Percentiles rank a stretch among this genome's conserved stretches.
These are phyloP conservation scores for Monosporascus sp. DNA, from an alignment of 2,329 filamentous ascomycete genomes.

Conservation along the genomic window DNA sequence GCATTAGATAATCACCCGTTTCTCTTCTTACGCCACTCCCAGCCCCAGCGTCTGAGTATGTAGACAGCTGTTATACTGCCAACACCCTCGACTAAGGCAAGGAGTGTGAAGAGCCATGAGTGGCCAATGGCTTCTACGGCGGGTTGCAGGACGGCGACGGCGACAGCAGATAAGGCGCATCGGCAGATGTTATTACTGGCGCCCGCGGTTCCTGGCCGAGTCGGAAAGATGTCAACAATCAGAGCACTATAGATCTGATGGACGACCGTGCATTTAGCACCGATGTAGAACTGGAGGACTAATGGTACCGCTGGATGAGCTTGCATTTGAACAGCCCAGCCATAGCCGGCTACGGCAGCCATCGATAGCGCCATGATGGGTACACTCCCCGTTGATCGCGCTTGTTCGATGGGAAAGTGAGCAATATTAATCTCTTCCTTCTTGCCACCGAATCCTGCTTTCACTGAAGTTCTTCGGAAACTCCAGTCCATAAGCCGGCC, in stretches of 20 bases:
- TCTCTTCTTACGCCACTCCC: no score
- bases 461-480: conserved; percentile 43
- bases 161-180: conserved; percentile 11
- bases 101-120: conserved; percentile 38
- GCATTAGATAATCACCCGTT: no score
- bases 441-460: conserved; percentile 37
- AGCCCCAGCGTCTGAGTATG: no score
- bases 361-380: conserved; percentile 9
- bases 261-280: conserved; percentile 7
- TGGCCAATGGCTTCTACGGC: conserved; percentile 27
- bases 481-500: conserved; percentile 50
- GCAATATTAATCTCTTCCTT: conserved; percentile 43
- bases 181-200: conserved; percentile 12
- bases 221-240: conserved; percentile 16
- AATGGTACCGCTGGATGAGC: conserved; percentile 13
- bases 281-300: conserved; percentile 13
- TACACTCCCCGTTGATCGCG: conserved; percentile 11
- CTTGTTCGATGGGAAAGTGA: conserved; percentile 26
- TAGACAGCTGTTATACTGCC: no score
- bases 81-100: no score
- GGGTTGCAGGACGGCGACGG: conserved; percentile 15
- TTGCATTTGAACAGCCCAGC: conserved; percentile 16
- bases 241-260: conserved; percentile 13
- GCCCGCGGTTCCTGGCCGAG: conserved; percentile 11
- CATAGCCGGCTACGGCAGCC: conserved; percentile 16